Percentiles rank a stretch among this genome's conserved stretches.
phyloP scores from a whole-genome alignment of 805 yeast genomes.

The Kodamaea hsintzibuensis region DNA sequence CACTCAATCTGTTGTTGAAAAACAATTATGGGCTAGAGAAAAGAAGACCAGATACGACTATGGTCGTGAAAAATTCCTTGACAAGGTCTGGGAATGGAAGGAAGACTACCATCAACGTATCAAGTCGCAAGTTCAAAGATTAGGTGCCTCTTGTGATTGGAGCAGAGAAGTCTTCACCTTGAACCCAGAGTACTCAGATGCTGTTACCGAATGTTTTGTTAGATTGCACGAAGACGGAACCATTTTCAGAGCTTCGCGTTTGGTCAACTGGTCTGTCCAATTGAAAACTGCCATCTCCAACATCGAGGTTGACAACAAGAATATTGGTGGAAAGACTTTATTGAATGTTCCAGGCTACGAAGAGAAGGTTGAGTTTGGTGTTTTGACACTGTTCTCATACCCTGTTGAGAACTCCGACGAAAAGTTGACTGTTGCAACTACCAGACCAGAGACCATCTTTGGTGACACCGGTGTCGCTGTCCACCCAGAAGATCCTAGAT shows the following conservation, averaged over 20 bases:
- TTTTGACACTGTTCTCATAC: constrained; percentile 92
- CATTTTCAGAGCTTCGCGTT: constrained; percentile 88
- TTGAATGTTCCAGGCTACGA: constrained; percentile 88
- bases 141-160: constrained; percentile 99
- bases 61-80: constrained; percentile 88
- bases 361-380: constrained; percentile 92
- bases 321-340: constrained; percentile 76
- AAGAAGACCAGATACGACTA: constrained; percentile 90
- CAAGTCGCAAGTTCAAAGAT: constrained; percentile 75
- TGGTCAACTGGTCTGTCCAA: constrained; percentile 95
- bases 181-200: constrained; percentile 69
- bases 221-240: constrained; percentile 91
- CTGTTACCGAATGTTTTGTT: constrained; percentile 91
- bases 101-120: constrained; percentile 87
- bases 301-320: constrained; percentile 94
- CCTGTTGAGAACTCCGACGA: constrained; percentile 85
- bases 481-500: constrained; percentile 92
- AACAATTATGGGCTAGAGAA: constrained; percentile 86
- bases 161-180: constrained; percentile 90
- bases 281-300: constrained; percentile 94
- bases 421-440: constrained; percentile 88
- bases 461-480: constrained; percentile 99
- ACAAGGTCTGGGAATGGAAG: constrained; percentile 97
- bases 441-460: constrained; percentile 97
- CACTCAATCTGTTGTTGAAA: constrained; percentile 97